phyloP scores from a whole-genome alignment of 2,329 filamentous ascomycete genomes.

The Elsinoe fawcettii region DNA sequence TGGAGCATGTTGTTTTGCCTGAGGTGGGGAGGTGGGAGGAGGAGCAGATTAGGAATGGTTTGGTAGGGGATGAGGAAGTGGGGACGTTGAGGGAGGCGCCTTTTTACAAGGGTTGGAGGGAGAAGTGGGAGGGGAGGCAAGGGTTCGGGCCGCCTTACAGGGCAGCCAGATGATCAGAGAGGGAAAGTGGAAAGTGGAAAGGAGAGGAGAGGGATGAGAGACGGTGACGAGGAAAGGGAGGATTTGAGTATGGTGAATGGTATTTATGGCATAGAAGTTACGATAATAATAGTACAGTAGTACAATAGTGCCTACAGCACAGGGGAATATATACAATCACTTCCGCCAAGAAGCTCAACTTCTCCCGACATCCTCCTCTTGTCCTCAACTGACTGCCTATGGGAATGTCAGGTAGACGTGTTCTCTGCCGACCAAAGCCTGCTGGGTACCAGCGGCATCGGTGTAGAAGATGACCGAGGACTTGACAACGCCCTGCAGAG shows the following conservation, averaged over 20 bases:
- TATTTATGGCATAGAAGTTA: too few species aligned
- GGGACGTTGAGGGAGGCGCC: constrained; percentile 66
- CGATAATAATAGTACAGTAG: constrained; percentile 13
- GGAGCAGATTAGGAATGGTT: constrained; percentile 58
- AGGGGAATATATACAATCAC: neutral
- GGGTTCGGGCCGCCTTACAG: constrained; percentile 43
- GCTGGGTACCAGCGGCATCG: constrained; percentile 11
- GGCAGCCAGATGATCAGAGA: too few species aligned
- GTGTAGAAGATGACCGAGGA: constrained; percentile 15
- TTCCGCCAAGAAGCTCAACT: neutral
- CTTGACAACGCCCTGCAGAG: constrained; percentile 8
- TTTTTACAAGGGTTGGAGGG: constrained; percentile 68
- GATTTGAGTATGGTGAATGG: too few species aligned
- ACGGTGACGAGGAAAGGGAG: too few species aligned
- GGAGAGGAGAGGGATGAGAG: too few species aligned
- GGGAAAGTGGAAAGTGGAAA: constrained; percentile 23
- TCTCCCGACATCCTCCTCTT: neutral
- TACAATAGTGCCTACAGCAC: neutral
- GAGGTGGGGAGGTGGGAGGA: constrained; percentile 54
- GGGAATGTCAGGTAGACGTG: neutral
- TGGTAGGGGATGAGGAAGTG: constrained; percentile 58
- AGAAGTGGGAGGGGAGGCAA: constrained; percentile 61
- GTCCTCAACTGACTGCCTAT: neutral
- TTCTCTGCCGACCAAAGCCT: constrained; percentile 11
- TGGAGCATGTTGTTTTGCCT: constrained; percentile 63